These are phyloP conservation scores for Dalbergia cultrata DNA, from an alignment of 306 rosid genomes.

Conservation along the genomic window DNA sequence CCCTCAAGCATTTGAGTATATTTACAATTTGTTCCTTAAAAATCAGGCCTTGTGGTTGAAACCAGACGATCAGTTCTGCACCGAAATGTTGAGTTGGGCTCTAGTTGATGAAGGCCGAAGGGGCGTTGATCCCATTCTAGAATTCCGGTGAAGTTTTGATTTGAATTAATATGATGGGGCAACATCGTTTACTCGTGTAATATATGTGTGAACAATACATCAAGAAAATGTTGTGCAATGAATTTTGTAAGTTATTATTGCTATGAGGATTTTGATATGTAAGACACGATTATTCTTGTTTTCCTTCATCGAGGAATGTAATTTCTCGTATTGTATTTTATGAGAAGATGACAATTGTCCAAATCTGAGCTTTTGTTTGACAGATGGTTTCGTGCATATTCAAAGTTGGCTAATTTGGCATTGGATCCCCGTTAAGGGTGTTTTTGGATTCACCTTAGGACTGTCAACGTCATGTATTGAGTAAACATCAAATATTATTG, in stretches of 20 bases:
- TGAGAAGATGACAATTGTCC: neutral
- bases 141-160: constrained; percentile 48
- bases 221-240: constrained; percentile 17
- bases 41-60: constrained; percentile 87
- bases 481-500: too few species aligned
- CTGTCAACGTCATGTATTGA: too few species aligned
- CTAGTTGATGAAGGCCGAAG: constrained; percentile 75
- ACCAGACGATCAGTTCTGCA: constrained; percentile 92
- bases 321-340: neutral
- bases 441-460: too few species aligned
- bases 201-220: constrained; percentile 42
- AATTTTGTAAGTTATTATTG: neutral
- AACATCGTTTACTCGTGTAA: constrained; percentile 19
- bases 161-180: constrained; percentile 44
- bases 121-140: constrained; percentile 53
- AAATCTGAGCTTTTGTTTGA: neutral
- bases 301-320: neutral
- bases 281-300: neutral
- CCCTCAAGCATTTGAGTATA: constrained; percentile 39
- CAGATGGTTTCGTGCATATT: neutral
- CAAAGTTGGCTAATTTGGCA: neutral
- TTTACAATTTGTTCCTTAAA: constrained; percentile 36
- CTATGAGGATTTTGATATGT: neutral
- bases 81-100: constrained; percentile 89
- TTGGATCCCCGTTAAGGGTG: too few species aligned